phyloP scores from a whole-genome alignment of 2,329 filamentous ascomycete species.

The Diaporthe helianthi region DNA sequence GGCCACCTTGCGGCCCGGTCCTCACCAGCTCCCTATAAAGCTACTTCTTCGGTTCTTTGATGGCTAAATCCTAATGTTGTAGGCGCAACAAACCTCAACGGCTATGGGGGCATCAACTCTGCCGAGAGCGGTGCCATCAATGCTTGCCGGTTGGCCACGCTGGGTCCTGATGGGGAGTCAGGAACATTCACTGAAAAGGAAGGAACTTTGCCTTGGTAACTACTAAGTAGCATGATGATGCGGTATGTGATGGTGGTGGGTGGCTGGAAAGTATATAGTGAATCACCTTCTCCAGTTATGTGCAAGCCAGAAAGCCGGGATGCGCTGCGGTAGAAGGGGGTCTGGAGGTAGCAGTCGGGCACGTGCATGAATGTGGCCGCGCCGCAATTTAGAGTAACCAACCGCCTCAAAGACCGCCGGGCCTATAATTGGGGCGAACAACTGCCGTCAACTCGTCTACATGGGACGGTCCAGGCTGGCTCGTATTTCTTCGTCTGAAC shows the following conservation, averaged over 20 bases:
- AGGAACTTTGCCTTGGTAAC: constrained; percentile 36
- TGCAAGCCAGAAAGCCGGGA: not conserved
- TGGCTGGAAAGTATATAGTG: not conserved
- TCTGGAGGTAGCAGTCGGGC: constrained; percentile 13
- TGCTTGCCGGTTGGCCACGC: constrained; percentile 39
- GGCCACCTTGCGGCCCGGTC: too few species aligned
- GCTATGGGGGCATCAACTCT: constrained; percentile 30
- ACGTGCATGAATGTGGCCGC: constrained; percentile 8
- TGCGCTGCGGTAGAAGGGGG: not conserved
- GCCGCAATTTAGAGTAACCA: constrained; percentile 1
- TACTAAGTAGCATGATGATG: not conserved
- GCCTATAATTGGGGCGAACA: constrained; percentile 11
- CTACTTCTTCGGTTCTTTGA: too few species aligned
- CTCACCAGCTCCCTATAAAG: too few species aligned
- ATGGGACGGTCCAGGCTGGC: constrained; percentile 17
- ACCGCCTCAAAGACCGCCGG: constrained; percentile 1
- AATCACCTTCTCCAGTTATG: not conserved
- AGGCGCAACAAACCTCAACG: constrained; percentile 39
- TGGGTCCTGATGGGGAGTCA: constrained; percentile 38
- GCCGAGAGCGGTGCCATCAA: constrained; percentile 38
- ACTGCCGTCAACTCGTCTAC: constrained; percentile 8
- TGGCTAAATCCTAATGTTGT: too few species aligned
- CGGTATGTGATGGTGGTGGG: not conserved
- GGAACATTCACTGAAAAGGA: constrained; percentile 37
- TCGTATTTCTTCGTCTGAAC: constrained; percentile 17